Conservation (phyloP, 352 stramenopile genomes). For the Phytophthora hibernalis region DNA sequence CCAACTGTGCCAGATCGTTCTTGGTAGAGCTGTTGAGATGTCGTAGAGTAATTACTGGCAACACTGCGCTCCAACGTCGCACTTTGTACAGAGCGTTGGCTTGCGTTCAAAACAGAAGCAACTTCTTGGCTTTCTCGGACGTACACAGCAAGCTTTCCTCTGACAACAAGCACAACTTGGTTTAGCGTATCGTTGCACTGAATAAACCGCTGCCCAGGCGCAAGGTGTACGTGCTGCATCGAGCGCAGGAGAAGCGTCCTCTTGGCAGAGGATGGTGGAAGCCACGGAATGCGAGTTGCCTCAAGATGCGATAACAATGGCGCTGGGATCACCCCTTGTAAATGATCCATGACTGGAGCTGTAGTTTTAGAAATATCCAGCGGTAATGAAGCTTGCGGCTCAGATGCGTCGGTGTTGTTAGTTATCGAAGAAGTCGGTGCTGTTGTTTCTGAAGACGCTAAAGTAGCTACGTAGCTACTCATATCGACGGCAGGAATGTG, state of each 20-base stretch:
- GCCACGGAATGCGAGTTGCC: conserved; percentile 36
- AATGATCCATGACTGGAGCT: background rate
- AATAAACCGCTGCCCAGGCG: conserved; percentile 52
- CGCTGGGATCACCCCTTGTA: conserved; percentile 15
- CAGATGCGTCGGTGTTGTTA: background rate
- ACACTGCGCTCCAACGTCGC: conserved; percentile 63
- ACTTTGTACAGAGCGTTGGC: conserved; percentile 63
- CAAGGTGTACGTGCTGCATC: conserved; percentile 38
- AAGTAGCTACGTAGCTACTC: conserved; percentile 6
- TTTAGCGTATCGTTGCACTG: conserved; percentile 46
- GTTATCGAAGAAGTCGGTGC: background rate
- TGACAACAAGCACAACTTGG: conserved; percentile 59
- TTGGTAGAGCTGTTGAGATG: conserved; percentile 63
- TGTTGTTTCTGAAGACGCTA: background rate
- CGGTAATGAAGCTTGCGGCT: background rate
- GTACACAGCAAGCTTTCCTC: conserved; percentile 49
- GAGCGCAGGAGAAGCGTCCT: conserved; percentile 47
- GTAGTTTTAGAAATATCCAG: background rate
- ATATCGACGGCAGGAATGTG: conserved; percentile 51
- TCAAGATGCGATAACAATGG: conserved; percentile 44
- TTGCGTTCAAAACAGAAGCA: conserved; percentile 51
- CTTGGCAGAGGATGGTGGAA: conserved; percentile 38
- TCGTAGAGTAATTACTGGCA: conserved; percentile 76
- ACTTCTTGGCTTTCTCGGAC: conserved; percentile 52
- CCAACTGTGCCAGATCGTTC: conserved; percentile 11